A percentile compares a stretch with the other conserved stretches of the same genome.
phyloP scores from a whole-genome alignment of 331 rosid species.

The Malus hybrid region DNA sequence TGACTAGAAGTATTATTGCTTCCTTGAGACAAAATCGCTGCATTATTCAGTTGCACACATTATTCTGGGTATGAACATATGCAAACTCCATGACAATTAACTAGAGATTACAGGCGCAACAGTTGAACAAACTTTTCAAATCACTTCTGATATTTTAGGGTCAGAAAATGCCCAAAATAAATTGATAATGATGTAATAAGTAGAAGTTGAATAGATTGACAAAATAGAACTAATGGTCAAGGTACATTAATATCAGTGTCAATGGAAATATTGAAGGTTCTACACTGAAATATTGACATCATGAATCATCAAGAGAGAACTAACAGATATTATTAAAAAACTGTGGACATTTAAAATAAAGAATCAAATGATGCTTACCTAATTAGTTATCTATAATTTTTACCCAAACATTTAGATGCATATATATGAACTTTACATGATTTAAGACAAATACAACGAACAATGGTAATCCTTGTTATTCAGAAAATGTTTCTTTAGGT shows the following conservation, averaged over 20 bases:
- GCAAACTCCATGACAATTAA: not conserved
- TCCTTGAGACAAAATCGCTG: conserved; percentile 45
- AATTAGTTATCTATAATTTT: not conserved
- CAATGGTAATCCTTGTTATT: not conserved
- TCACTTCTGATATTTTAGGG: not conserved
- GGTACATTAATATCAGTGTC: not conserved
- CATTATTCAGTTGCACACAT: conserved; percentile 14
- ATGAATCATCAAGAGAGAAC: not conserved
- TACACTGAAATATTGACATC: not conserved
- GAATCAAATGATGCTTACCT: not conserved
- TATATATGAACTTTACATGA: not conserved
- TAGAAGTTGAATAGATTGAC: not conserved
- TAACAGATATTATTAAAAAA: not conserved
- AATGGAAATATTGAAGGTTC: not conserved
- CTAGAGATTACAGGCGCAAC: not conserved
- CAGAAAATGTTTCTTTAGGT: not conserved
- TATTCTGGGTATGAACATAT: conserved; percentile 11
- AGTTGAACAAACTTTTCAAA: not conserved
- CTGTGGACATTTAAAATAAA: not conserved
- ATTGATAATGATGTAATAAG: not conserved
- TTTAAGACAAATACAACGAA: not conserved
- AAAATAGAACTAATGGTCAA: not conserved
- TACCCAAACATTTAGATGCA: not conserved
- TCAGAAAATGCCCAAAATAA: not conserved
- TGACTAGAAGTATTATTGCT: conserved; percentile 46